A percentile compares a stretch with the other conserved stretches of the same genome.
These are phyloP conservation scores for Nicotiana obtusifolia DNA, from an alignment of 257 asterid genomes.

Conservation along the genomic window DNA sequence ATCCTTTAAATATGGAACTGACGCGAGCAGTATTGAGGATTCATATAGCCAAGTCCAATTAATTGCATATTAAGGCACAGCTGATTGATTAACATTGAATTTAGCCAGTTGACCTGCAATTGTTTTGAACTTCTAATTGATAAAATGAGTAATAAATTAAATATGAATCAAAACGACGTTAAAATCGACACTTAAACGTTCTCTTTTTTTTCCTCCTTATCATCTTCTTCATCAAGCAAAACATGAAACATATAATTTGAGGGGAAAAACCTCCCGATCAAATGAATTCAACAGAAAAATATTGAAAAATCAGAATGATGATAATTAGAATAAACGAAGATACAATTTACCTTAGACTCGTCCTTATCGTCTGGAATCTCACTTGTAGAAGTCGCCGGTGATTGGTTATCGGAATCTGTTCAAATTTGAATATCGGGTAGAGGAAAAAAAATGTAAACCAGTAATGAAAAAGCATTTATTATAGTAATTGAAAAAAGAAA, in stretches of 20 bases:
- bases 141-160: neutral
- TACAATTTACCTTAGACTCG: conserved; percentile 44
- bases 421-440: conserved; percentile 21
- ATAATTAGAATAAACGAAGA: neutral
- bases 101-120: neutral
- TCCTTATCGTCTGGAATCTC: conserved; percentile 37
- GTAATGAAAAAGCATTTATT: conserved; percentile 23
- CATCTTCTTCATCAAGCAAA: neutral
- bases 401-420: conserved; percentile 53
- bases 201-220: neutral
- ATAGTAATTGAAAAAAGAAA: conserved; percentile 32
- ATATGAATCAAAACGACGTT: neutral
- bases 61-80: neutral
- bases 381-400: conserved; percentile 41
- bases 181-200: neutral
- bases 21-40: neutral
- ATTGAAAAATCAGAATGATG: conserved; percentile 9
- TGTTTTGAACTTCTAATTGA: neutral
- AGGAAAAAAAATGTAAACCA: neutral
- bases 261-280: neutral
- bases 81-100: neutral
- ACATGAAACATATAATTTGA: neutral
- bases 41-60: neutral
- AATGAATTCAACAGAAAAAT: neutral
- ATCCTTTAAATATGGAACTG: neutral